Percentiles rank a stretch among this genome's conserved stretches.
Conservation (phyloP, 768 basidiomycete species). For the Mycena belliarum region DNA sequence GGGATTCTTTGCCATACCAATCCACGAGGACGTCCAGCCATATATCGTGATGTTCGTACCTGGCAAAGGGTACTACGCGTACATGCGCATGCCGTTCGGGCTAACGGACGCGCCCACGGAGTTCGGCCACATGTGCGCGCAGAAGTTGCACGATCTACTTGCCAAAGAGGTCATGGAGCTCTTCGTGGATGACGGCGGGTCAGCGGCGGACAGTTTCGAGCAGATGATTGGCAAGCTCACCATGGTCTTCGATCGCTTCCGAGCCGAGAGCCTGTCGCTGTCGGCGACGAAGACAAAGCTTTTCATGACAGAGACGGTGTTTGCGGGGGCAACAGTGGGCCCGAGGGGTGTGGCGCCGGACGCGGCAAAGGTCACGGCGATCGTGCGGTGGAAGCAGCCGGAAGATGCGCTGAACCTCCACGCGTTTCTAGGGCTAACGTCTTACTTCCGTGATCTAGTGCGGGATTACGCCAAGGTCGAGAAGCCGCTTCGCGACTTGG, state of each 20-base stretch:
- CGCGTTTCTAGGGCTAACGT: background rate
- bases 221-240: background rate
- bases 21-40: background rate
- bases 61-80: background rate
- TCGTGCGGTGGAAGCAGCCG: slow-evolving; percentile 28
- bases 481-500: background rate
- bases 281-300: slow-evolving; percentile 35
- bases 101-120: background rate
- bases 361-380: slow-evolving; percentile 35
- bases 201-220: background rate
- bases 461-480: background rate
- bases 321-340: slow-evolving; percentile 34
- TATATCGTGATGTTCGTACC: background rate
- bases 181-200: background rate
- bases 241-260: slow-evolving; percentile 10
- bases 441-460: background rate
- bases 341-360: slow-evolving; percentile 35
- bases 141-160: background rate
- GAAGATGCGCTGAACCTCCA: background rate
- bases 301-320: slow-evolving; percentile 35
- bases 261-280: slow-evolving; percentile 32
- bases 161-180: background rate
- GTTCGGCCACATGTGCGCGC: background rate
- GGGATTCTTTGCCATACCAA: background rate
- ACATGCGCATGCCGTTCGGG: background rate